Evolutionary conservation across 2,329 filamentous ascomycete species (phyloP).

Genomic region (Colletotrichum sp.): DNA sequence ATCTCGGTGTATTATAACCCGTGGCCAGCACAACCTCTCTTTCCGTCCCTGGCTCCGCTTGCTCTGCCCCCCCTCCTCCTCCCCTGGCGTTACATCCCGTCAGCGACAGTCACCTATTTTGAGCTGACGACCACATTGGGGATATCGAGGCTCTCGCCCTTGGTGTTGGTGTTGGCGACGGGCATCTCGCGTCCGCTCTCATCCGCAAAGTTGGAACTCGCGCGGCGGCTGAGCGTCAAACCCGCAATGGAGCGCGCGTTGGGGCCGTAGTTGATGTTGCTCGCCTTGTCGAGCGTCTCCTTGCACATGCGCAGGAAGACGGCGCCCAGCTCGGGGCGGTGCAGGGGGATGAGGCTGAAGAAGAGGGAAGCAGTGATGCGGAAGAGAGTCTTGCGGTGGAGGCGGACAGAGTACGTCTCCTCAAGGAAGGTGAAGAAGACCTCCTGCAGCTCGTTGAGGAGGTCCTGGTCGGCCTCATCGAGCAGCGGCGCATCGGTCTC

Average conservation of each 20-base stretch:
- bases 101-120: not conserved
- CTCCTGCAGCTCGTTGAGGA: slow-evolving; percentile 28
- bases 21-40: not conserved
- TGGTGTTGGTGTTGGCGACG: not conserved
- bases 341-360: slow-evolving; percentile 33
- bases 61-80: not conserved
- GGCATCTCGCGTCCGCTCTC: slow-evolving; percentile 21
- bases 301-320: slow-evolving; percentile 30
- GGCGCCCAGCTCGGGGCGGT: slow-evolving; percentile 27
- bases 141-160: slow-evolving; percentile 8
- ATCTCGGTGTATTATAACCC: not conserved
- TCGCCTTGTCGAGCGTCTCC: slow-evolving; percentile 29
- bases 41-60: not conserved
- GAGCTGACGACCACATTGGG: slow-evolving; percentile 12
- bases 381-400: slow-evolving; percentile 33
- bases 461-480: slow-evolving; percentile 26
- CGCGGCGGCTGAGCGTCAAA: slow-evolving; percentile 11
- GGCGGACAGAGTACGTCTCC: slow-evolving; percentile 26
- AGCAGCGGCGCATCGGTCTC: slow-evolving; percentile 25
- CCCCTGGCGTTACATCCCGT: not conserved
- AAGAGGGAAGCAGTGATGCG: slow-evolving; percentile 33
- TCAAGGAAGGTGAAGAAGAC: slow-evolving; percentile 31
- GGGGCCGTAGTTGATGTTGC: slow-evolving; percentile 22
- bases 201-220: slow-evolving; percentile 20
- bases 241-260: slow-evolving; percentile 15